Evolutionary conservation across 441 rosid genomes (phyloP), one percentile per base, ranked within the genome.

Genomic region (Populus hybrid): DNA sequence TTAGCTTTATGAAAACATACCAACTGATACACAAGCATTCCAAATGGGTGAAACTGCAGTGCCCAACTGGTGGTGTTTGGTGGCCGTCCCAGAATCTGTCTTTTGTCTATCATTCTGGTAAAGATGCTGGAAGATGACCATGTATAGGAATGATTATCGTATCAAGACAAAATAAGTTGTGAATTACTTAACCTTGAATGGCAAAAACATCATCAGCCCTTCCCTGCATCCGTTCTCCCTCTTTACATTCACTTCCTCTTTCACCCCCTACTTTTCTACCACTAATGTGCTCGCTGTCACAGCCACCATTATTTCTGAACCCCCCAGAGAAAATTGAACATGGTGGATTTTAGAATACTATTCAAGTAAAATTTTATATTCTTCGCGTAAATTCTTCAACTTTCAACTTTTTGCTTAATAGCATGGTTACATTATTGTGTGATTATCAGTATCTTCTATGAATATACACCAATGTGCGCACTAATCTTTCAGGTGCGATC

Each of bases 401-500:
- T 35, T n/a, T 23, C 23, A 20, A 40, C 26, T 61, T 63, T 3
- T 45, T 33, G 63, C 50, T 9, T 50, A 12, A 33, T 45, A 50
- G 31, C 42, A 35, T 63, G 1, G 18, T 8, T n/a, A 14, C 9
- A 38, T 73, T 64, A 10, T 74, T 12, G 50, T 42, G 71, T 74
- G 31, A 38, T 77, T 69, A 66, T 20, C 64, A 77, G 21, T 31
- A 74, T 65, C 14, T 61, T 77, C 6, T 74, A 31, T 16, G 66
- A 29, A 4, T 70, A 79, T 64, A 64, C 26, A 10, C 24, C 59
- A 71, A 70, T 7, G 6, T 23, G 33, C 50, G 21, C 61, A 59
- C 31, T 69, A 11, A 59, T 66, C 40, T 74, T 83, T 72, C 75
- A 95, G 99, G 99, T 94, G 98, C 75, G 99, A 96, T 40, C 95